Percentiles rank a stretch among this genome's conserved stretches.
These are phyloP conservation scores for Penicillium silybi DNA, from an alignment of 495 filamentous ascomycete species.

Conservation along the genomic window DNA sequence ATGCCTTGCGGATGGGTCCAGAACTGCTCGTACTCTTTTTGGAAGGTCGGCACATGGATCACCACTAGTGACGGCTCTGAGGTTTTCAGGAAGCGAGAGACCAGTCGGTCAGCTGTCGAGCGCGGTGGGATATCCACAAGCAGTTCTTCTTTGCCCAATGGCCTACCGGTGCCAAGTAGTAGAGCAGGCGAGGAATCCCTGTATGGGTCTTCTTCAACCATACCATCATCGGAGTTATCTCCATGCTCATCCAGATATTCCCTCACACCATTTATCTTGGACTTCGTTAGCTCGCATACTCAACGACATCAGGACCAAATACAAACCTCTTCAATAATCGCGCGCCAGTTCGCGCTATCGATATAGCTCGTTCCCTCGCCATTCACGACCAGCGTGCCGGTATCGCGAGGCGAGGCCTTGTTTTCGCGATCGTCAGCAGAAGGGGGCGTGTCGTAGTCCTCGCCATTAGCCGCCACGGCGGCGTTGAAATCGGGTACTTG, in stretches of 20 bases:
- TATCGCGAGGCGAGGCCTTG: slow-evolving; percentile 26
- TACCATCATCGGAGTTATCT: slow-evolving; percentile 24
- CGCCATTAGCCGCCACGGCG: background rate
- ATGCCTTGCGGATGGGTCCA: slow-evolving; percentile 29
- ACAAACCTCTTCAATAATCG: slow-evolving; percentile 49
- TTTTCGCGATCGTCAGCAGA: slow-evolving; percentile 69
- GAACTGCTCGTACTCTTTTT: slow-evolving; percentile 38
- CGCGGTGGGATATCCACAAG: slow-evolving; percentile 39
- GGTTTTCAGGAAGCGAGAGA: slow-evolving; percentile 43
- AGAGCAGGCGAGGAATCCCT: slow-evolving; percentile 32
- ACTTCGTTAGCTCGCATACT: background rate
- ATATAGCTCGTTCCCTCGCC: slow-evolving; percentile 44
- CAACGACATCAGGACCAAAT: background rate
- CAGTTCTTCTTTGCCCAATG: slow-evolving; percentile 34
- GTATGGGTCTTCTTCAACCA: slow-evolving; percentile 16
- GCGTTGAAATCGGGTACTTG: slow-evolving; percentile 10
- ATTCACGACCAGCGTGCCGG: slow-evolving; percentile 68
- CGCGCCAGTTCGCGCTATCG: slow-evolving; percentile 47
- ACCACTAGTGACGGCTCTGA: slow-evolving; percentile 40
- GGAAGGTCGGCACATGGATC: slow-evolving; percentile 45
- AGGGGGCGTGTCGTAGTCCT: slow-evolving; percentile 18
- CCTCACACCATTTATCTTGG: slow-evolving; percentile 37
- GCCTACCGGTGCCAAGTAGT: slow-evolving; percentile 35
- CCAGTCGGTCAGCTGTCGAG: slow-evolving; percentile 38
- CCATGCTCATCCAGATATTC: slow-evolving; percentile 25